Percentiles rank a stretch among this genome's conserved stretches.
Conservation (phyloP, 495 filamentous ascomycete genomes). For the Xanthoparmelia taractica region DNA sequence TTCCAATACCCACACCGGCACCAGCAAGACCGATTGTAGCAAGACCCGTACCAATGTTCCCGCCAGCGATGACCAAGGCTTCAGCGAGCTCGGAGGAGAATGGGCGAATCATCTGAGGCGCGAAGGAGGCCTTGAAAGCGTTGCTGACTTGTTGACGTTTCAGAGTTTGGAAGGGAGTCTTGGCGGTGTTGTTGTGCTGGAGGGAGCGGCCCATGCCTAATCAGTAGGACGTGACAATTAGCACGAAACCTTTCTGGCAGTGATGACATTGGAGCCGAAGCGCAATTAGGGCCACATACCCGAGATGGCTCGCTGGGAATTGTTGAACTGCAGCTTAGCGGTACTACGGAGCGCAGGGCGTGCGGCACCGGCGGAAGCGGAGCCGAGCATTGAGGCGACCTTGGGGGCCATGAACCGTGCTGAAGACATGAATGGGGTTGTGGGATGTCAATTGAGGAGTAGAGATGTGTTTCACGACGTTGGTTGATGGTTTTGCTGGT, state of each 20-base stretch:
- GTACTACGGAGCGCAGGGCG: conserved; percentile 18
- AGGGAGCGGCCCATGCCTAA: conserved; percentile 13
- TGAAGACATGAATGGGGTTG: conserved; percentile 14
- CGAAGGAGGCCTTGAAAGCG: conserved; percentile 55
- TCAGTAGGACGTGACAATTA: background rate
- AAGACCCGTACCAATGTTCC: conserved; percentile 79
- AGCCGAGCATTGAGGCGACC: conserved; percentile 16
- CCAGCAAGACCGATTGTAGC: conserved; percentile 84
- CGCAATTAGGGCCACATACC: background rate
- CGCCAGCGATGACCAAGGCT: conserved; percentile 79
- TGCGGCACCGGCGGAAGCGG: conserved; percentile 10
- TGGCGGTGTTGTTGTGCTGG: conserved; percentile 26
- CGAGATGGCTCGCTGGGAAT: conserved; percentile 20
- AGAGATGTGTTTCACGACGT: background rate
- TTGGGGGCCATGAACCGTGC: conserved; percentile 16
- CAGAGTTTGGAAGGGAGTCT: conserved; percentile 44
- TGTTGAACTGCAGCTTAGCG: conserved; percentile 15
- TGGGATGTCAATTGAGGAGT: conserved; percentile 13
- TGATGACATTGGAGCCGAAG: background rate
- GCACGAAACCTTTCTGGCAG: background rate
- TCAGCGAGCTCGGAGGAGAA: conserved; percentile 76
- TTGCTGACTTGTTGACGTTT: conserved; percentile 60
- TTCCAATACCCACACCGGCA: conserved; percentile 88
- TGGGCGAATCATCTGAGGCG: conserved; percentile 53
- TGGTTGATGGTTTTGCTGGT: background rate